phyloP scores from a whole-genome alignment of 805 yeast genomes.

The Candida piceae region DNA sequence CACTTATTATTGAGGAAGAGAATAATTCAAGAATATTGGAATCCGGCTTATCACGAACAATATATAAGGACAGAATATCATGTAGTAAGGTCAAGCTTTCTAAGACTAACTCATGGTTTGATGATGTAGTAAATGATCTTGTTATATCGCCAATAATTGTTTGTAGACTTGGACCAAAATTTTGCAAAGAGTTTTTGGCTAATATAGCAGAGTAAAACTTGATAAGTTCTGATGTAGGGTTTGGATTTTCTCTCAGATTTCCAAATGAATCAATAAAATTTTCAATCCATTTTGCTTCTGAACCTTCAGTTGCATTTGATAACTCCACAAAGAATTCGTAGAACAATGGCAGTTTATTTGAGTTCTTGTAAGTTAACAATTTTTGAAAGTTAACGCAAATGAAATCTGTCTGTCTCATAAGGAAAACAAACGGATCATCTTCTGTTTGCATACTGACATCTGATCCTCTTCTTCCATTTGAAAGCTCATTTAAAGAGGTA shows the following conservation, averaged over 20 bases:
- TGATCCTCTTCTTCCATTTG: conserved; percentile 27
- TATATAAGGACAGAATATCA: conserved; percentile 14
- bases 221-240: conserved; percentile 29
- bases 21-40: conserved; percentile 2
- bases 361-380: conserved; percentile 11
- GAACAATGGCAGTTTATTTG: conserved; percentile 15
- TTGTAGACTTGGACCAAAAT: conserved; percentile 27
- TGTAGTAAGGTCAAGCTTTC: conserved; percentile 23
- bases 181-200: conserved; percentile 26
- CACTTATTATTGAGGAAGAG: conserved; percentile 5
- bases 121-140: conserved; percentile 16
- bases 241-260: conserved; percentile 15
- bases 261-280: conserved; percentile 13
- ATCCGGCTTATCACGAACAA: conserved; percentile 6
- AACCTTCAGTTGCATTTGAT: conserved; percentile 23
- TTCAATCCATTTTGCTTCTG: conserved; percentile 18
- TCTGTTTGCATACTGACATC: conserved; percentile 35
- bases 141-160: conserved; percentile 17
- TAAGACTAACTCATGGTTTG: conserved; percentile 28
- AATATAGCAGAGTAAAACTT: conserved; percentile 34
- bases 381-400: conserved; percentile 17
- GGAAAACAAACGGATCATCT: conserved; percentile 25
- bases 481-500: conserved; percentile 17
- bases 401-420: conserved; percentile 7
- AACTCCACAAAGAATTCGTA: conserved; percentile 23